Evolutionary conservation across 208 protist genomes (phyloP).

Genomic region (Strigomonas culicis): DNA sequence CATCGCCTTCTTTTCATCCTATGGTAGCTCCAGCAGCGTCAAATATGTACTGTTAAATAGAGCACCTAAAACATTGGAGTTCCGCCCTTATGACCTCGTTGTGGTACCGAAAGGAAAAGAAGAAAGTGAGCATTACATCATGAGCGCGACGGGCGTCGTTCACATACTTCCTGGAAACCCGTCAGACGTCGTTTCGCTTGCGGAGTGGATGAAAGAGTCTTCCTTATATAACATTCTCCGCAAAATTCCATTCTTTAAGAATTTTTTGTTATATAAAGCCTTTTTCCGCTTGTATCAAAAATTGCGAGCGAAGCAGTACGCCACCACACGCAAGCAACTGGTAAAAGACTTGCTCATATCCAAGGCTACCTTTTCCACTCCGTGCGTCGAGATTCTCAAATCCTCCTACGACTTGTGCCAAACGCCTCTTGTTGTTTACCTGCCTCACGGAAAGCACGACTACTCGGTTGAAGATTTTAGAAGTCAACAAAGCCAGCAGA

Average conservation of each 20-base stretch:
- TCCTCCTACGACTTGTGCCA: conserved; percentile 70
- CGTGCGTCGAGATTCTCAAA: conserved; percentile 80
- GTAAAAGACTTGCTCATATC: conserved; percentile 78
- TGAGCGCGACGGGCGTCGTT: conserved; percentile 92
- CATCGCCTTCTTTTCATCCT: conserved; percentile 91
- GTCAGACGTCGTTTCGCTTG: conserved; percentile 90
- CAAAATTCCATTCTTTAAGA: conserved; percentile 92
- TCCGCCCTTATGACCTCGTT: conserved; percentile 91
- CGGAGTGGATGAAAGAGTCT: conserved; percentile 90
- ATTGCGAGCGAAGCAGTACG: conserved; percentile 72
- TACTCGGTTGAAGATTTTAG: conserved; percentile 88
- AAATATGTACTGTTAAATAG: conserved; percentile 94
- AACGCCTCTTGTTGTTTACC: conserved; percentile 70
- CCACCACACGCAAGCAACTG: conserved; percentile 54
- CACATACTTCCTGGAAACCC: conserved; percentile 86
- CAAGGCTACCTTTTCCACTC: conserved; percentile 80
- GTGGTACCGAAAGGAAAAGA: conserved; percentile 72
- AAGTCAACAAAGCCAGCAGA: conserved; percentile 58
- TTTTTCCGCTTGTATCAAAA: conserved; percentile 85
- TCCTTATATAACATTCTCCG: conserved; percentile 91
- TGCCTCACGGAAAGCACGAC: conserved; percentile 84
- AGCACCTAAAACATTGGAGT: conserved; percentile 65
- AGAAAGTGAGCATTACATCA: conserved; percentile 91
- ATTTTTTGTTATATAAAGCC: conserved; percentile 89
- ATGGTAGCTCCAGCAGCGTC: conserved; percentile 79